These are phyloP conservation scores for Ceratobasidium sp. DNA, from an alignment of 1,284 basidiomycete genomes.

Conservation along the genomic window DNA sequence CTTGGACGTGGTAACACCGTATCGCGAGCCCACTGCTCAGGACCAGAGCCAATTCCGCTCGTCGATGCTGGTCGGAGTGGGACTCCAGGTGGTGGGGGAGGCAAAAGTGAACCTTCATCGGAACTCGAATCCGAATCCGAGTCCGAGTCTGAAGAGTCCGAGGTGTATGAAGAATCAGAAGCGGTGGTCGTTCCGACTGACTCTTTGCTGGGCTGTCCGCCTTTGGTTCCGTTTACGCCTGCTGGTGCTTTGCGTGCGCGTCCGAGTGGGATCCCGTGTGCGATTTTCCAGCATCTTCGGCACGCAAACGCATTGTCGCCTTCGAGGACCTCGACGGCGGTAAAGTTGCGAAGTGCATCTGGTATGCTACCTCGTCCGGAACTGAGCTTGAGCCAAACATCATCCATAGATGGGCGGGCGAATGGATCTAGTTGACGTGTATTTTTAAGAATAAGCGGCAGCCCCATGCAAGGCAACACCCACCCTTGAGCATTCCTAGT, in stretches of 20 bases:
- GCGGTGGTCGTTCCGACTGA: slow-evolving; percentile 28
- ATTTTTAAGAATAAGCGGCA: background rate
- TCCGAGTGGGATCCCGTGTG: slow-evolving; percentile 63
- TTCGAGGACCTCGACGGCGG: slow-evolving; percentile 89
- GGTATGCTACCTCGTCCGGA: slow-evolving; percentile 57
- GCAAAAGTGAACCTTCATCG: slow-evolving; percentile 48
- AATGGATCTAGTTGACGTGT: slow-evolving; percentile 21
- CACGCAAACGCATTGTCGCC: slow-evolving; percentile 96
- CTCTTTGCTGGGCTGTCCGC: slow-evolving; percentile 50
- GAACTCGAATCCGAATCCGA: slow-evolving; percentile 49
- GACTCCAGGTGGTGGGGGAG: slow-evolving; percentile 2
- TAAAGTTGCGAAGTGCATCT: slow-evolving; percentile 84
- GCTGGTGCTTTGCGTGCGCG: slow-evolving; percentile 51
- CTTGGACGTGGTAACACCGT: slow-evolving; percentile 33
- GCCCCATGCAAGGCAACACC: no score
- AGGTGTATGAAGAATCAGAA: slow-evolving; percentile 23
- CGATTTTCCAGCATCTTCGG: slow-evolving; percentile 91
- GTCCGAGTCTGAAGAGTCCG: slow-evolving; percentile 27
- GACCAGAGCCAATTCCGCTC: slow-evolving; percentile 25
- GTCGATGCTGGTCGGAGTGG: slow-evolving; percentile 36
- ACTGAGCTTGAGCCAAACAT: slow-evolving; percentile 48
- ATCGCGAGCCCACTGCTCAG: slow-evolving; percentile 37
- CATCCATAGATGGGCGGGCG: slow-evolving; percentile 30
- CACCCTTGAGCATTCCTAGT: slow-evolving; percentile 24
- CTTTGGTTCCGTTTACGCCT: slow-evolving; percentile 58